Conservation (phyloP, 805 yeast species). For the Yarrowia bubula region DNA sequence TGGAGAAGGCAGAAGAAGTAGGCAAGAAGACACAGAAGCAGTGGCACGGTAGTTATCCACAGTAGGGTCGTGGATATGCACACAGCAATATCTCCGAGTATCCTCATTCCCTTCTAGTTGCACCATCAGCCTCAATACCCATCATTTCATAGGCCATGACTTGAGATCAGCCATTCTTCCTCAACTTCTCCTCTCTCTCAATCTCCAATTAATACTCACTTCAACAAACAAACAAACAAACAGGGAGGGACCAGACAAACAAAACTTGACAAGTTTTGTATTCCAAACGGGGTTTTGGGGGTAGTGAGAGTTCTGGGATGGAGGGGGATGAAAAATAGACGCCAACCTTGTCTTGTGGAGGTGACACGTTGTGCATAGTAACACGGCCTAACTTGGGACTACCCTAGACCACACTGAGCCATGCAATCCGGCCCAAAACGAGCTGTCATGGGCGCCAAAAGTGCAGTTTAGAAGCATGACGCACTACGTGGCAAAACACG, state of each 20-base stretch:
- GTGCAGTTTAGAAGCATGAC: neutral
- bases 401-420: neutral
- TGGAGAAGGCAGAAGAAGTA: too few relatives aligned
- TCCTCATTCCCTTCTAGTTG: neutral
- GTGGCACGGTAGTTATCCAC: too few relatives aligned
- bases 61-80: too few relatives aligned
- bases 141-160: neutral
- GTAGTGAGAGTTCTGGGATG: slow-evolving; percentile 19
- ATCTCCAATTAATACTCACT: slow-evolving; percentile 13
- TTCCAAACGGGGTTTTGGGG: slow-evolving; percentile 25
- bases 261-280: slow-evolving; percentile 20
- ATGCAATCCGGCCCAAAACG: neutral
- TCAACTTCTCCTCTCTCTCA: too few relatives aligned
- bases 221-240: slow-evolving; percentile 24
- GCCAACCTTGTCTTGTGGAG: slow-evolving; percentile 15
- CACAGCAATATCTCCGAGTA: too few relatives aligned
- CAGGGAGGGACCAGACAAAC: slow-evolving; percentile 22
- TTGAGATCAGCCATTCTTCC: neutral
- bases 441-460: neutral
- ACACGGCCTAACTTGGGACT: neutral
- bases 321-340: slow-evolving; percentile 13
- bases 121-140: too few relatives aligned
- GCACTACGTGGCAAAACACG: neutral
- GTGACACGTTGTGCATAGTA: slow-evolving; percentile 26
- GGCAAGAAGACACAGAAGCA: too few relatives aligned